Evolutionary conservation across 805 yeast species (phyloP), one percentile per base, ranked within the genome.

Genomic region (Metschnikowia lunata): DNA sequence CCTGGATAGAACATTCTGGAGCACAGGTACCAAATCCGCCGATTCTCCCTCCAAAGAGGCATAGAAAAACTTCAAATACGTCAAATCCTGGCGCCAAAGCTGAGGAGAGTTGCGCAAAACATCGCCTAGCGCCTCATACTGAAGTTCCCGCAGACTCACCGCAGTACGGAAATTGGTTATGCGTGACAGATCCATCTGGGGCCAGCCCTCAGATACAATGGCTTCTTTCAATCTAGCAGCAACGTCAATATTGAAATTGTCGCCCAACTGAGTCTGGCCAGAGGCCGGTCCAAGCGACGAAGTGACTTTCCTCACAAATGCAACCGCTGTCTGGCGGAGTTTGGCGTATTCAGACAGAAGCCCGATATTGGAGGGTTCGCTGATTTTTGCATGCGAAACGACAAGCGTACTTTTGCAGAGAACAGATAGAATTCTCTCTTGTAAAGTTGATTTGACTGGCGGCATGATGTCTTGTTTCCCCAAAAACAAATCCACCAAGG

Each of bases 91-190:
- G 2, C 65, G 46, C 29, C 81, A 61, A 14, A 69, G 58, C 0
- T 58, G 52, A 1, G 77, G 69, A 33, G 75, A 68, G 30, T 74
- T 70, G 44, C 74, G 70, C 40, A 85, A 58, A 7, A 90, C 69
- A 15, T 79, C 74, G 1, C 95, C 93, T 23, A 90, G 61, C 0
- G 95, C 82, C 59, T 87, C 96, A 57, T 88, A 90, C 52, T 85
- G 88, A 32, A 73, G 63, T 54, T 76, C 74, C 52, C 93, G 72
- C 51, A 78, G 82, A 6, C 63, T 52, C 2, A 77, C 36, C 11
- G 61, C 54, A 1, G 57, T 47, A 2, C 70, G 54, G 36, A 63
- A 67, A 42, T 68, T 65, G 12, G 68, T 66, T 10, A 71, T 67
- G 2, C 65, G 67, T 1, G 61, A 47, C 1, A 50, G 28, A 33